Conservation (phyloP, 2,329 filamentous ascomycete species). For the Blastomyces emzantsi region DNA sequence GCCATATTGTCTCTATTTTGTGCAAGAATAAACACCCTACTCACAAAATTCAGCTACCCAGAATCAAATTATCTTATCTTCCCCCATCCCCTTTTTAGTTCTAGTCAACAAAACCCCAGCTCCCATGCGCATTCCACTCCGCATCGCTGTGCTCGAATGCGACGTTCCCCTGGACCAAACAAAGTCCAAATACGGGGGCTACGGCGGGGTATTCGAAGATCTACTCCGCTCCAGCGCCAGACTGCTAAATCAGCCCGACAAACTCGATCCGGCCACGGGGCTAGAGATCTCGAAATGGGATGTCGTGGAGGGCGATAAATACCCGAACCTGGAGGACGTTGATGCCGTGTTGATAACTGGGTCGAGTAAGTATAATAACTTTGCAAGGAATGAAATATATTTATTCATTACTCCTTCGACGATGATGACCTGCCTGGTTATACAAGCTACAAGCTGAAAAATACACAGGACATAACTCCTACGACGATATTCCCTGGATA, state of each 20-base stretch:
- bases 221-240: constrained; percentile 50
- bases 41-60: not conserved
- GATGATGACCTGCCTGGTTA: not conserved
- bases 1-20: not conserved
- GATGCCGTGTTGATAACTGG: constrained; percentile 81
- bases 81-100: not conserved
- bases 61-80: too few relatives aligned
- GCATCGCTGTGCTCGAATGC: constrained; percentile 81
- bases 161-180: constrained; percentile 64
- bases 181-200: constrained; percentile 57
- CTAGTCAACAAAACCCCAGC: not conserved
- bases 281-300: constrained; percentile 59
- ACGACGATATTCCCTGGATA: constrained; percentile 68
- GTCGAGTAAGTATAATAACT: constrained; percentile 37
- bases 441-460: not conserved
- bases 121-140: constrained; percentile 44
- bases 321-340: constrained; percentile 63
- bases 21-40: not conserved
- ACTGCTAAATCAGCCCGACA: constrained; percentile 31
- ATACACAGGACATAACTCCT: constrained; percentile 57
- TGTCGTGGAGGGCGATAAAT: constrained; percentile 57
- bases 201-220: constrained; percentile 59
- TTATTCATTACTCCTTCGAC: too few relatives aligned
- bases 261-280: constrained; percentile 29
- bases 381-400: not conserved